Conservation (phyloP, 1,139 yeast species). For the Kodamaea suecica region DNA sequence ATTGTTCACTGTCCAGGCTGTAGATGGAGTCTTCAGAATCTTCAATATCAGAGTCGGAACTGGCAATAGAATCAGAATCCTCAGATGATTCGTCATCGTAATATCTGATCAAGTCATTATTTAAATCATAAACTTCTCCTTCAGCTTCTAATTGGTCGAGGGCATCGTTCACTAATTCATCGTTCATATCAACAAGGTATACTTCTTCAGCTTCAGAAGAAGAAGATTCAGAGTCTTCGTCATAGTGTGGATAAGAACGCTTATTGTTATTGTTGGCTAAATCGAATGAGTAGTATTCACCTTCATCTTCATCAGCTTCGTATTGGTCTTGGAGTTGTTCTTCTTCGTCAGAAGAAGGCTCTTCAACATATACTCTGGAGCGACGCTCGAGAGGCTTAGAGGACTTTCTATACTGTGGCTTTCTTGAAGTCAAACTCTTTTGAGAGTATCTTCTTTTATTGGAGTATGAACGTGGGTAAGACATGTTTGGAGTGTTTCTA, state of each 20-base stretch:
- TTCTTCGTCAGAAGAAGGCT: constrained; percentile 30
- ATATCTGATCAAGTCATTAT: constrained; percentile 39
- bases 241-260: constrained; percentile 15
- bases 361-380: constrained; percentile 35
- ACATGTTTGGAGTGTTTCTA: constrained; percentile 5
- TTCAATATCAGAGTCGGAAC: constrained; percentile 16
- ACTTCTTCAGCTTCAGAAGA: constrained; percentile 14
- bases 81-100: constrained; percentile 30
- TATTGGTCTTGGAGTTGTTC: background rate
- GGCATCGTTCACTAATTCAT: constrained; percentile 36
- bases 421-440: constrained; percentile 16
- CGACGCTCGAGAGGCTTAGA: constrained; percentile 3
- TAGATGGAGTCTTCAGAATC: constrained; percentile 15
- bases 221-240: constrained; percentile 12
- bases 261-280: constrained; percentile 16
- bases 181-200: constrained; percentile 34
- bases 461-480: constrained; percentile 12
- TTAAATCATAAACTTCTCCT: constrained; percentile 38
- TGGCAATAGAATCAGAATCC: constrained; percentile 5
- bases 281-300: constrained; percentile 22
- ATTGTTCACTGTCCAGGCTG: constrained; percentile 13
- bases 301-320: constrained; percentile 15
- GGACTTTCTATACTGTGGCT: constrained; percentile 17
- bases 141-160: constrained; percentile 34
- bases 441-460: constrained; percentile 13